Evolutionary conservation across 225 moss, liverwort and hornwort genomes (phyloP).

Genomic region (Bryoerythrophyllum caledonicum): DNA sequence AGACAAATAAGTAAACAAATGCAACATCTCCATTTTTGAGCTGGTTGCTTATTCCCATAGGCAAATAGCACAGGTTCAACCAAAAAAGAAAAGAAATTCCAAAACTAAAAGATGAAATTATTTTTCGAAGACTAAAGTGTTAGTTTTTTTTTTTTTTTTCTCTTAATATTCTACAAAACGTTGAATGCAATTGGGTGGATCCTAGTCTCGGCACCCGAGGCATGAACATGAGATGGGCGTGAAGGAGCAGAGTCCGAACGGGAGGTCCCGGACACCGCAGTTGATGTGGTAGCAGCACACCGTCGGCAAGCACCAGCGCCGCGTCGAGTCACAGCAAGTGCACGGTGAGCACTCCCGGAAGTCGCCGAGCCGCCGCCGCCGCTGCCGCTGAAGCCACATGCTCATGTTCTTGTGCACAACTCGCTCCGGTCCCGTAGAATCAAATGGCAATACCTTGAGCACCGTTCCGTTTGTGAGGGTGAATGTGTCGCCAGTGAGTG

Average conservation of each 20-base stretch:
- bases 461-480: constrained; percentile 43
- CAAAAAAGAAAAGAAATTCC: no score
- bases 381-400: background rate
- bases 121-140: no score
- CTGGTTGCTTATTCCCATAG: constrained; percentile 39
- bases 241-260: constrained; percentile 59
- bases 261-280: constrained; percentile 47
- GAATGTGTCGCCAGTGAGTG: constrained; percentile 24
- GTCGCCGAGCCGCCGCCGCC: constrained; percentile 33
- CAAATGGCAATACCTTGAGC: constrained; percentile 29
- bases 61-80: no score
- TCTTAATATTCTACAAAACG: no score
- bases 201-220: constrained; percentile 54
- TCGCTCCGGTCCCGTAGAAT: background rate
- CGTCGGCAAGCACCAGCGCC: constrained; percentile 58
- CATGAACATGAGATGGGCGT: constrained; percentile 61
- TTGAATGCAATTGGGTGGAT: no score
- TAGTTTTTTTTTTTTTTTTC: no score
- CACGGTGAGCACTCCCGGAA: constrained; percentile 63
- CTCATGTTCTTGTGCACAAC: background rate
- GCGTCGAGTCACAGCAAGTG: constrained; percentile 62
- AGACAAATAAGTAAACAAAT: constrained; percentile 18
- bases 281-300: constrained; percentile 62
- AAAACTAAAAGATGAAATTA: no score
- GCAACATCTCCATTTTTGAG: constrained; percentile 49